phyloP scores from a whole-genome alignment of 805 yeast species.

The Brettanomyces custersianus region DNA sequence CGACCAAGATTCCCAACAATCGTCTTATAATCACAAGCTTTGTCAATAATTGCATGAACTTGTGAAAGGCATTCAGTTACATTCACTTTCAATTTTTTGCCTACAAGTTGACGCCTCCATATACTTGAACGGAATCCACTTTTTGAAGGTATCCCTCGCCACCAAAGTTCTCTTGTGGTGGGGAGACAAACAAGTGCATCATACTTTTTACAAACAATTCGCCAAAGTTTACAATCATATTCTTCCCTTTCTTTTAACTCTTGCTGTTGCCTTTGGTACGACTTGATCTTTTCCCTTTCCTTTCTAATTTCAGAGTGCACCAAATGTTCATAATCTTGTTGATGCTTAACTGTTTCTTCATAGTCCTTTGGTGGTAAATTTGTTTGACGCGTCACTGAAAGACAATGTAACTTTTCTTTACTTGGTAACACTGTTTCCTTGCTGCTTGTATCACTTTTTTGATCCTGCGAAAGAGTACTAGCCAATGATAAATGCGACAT shows the following conservation, averaged over 20 bases:
- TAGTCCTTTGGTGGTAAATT: conserved; percentile 58
- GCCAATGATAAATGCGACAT: conserved; percentile 8
- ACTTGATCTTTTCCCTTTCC: conserved; percentile 27
- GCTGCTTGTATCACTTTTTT: background rate
- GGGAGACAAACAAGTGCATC: conserved; percentile 26
- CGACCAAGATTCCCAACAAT: conserved; percentile 10
- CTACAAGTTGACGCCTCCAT: conserved; percentile 38
- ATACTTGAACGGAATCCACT: conserved; percentile 30
- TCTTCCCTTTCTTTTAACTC: conserved; percentile 26
- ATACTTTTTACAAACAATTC: conserved; percentile 29
- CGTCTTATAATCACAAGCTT: conserved; percentile 24
- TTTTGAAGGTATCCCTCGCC: conserved; percentile 45
- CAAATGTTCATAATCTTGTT: conserved; percentile 39
- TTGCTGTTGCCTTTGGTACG: conserved; percentile 25
- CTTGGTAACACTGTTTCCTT: conserved; percentile 6
- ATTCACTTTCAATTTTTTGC: conserved; percentile 17
- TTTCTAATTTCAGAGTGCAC: conserved; percentile 31
- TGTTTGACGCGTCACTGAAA: conserved; percentile 50
- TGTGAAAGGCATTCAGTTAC: conserved; percentile 8
- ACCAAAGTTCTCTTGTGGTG: conserved; percentile 44
- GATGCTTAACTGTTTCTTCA: conserved; percentile 45
- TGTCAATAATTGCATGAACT: conserved; percentile 15
- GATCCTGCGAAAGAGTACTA: background rate
- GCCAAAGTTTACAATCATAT: conserved; percentile 35
- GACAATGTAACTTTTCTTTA: conserved; percentile 15